A percentile compares a stretch with the other conserved stretches of the same genome.
phyloP scores from a whole-genome alignment of 23 red algal genomes.

The Gracilaria vermiculophylla region DNA sequence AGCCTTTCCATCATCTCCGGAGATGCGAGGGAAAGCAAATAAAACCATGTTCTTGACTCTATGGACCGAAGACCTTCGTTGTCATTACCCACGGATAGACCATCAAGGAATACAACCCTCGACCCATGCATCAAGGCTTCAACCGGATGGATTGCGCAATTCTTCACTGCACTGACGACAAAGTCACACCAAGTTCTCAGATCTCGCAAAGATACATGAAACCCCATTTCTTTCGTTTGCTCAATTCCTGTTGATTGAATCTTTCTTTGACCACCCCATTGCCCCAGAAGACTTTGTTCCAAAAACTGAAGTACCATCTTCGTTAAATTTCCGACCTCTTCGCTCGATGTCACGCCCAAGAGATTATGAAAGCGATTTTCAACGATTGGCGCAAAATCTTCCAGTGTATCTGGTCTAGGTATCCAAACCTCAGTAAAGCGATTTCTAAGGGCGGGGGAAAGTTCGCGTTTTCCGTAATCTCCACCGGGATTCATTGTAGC shows the following conservation, averaged over 20 bases:
- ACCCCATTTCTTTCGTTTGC: background rate
- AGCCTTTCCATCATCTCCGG: background rate
- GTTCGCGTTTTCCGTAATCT: conserved; percentile 97
- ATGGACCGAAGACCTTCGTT: background rate
- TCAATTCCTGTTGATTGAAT: background rate
- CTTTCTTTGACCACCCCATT: background rate
- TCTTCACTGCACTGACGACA: conserved; percentile 34
- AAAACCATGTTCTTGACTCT: conserved; percentile 29
- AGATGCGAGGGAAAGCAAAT: conserved; percentile 16
- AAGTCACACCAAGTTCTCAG: conserved; percentile 76
- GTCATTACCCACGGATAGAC: conserved; percentile 43
- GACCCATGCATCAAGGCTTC: conserved; percentile 75
- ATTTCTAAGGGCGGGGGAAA: conserved; percentile 92
- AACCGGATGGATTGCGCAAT: conserved; percentile 41
- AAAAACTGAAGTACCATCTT: conserved; percentile 11
- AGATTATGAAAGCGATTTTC: background rate
- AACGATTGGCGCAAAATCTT: conserved; percentile 48
- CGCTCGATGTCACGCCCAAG: background rate
- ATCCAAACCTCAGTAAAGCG: conserved; percentile 96
- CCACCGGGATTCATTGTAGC: conserved; percentile 98
- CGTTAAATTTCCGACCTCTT: background rate
- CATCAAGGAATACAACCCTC: conserved; percentile 80
- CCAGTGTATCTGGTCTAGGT: conserved; percentile 19
- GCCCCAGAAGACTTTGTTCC: background rate
- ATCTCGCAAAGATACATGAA: conserved; percentile 67